Evolutionary conservation across 129 eudicot genomes (phyloP).

Genomic region (Helianthus tuberosus): DNA sequence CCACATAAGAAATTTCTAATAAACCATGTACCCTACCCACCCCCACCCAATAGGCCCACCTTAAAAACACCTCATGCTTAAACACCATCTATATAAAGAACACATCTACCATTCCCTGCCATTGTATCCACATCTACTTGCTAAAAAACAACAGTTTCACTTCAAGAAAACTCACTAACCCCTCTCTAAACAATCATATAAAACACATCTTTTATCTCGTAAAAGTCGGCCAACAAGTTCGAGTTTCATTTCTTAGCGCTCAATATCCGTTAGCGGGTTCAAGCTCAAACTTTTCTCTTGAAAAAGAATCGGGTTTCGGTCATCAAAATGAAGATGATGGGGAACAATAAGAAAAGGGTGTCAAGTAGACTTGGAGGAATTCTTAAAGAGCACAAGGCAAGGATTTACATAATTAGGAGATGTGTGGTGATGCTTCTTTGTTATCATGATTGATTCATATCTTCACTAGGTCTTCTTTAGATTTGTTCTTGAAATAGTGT

Average conservation of each 20-base stretch:
- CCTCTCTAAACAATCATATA: constrained; percentile 13
- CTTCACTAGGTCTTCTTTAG: constrained; percentile 18
- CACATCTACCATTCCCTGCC: constrained; percentile 35
- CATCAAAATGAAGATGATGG: constrained; percentile 41
- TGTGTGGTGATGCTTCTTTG: constrained; percentile 98
- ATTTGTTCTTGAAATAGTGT: constrained; percentile 29
- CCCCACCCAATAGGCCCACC: constrained; percentile 8
- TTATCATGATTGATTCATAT: constrained; percentile 68
- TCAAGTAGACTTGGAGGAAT: constrained; percentile 84
- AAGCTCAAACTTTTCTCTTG: background rate
- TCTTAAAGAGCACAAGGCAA: constrained; percentile 85
- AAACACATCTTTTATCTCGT: background rate
- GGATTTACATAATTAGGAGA: constrained; percentile 88
- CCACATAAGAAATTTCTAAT: constrained; percentile 28
- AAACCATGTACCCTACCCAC: constrained; percentile 29
- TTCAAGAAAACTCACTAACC: constrained; percentile 17
- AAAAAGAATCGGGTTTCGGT: background rate
- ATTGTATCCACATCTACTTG: constrained; percentile 29
- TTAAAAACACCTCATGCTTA: constrained; percentile 25
- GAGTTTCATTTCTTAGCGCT: background rate
- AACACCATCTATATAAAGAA: constrained; percentile 33
- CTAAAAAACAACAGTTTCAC: constrained; percentile 30
- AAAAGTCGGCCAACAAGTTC: background rate
- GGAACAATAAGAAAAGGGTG: constrained; percentile 62
- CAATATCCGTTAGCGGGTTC: background rate